Evolutionary conservation across 2,329 filamentous ascomycete species (phyloP), one percentile per base, ranked within the genome.

Genomic region (Penicillium capsulatum): DNA sequence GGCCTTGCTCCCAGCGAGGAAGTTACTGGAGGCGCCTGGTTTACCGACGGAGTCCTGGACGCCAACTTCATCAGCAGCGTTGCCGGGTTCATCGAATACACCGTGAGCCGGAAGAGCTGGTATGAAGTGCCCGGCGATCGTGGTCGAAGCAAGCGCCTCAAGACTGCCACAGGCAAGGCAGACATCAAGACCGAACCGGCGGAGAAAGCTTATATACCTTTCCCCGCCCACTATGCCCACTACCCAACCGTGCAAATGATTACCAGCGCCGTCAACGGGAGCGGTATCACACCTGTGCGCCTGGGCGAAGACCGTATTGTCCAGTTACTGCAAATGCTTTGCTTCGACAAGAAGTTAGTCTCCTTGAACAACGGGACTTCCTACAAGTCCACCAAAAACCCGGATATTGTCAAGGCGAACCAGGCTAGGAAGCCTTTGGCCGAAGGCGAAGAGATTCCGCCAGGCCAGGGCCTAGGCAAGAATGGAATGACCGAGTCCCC

Each of bases 21-120:
- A 46, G 86, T 94, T 32, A 94, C 89, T 0, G 92, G 92, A 33
- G 92, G 92, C 2, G 85, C 88, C 7, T 98, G 91, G 87, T 96
- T 92, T 64, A 90, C 86, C 6, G 89, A 95, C 48, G 86, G 88
- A 36, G 85, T 90, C 50, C 76, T 97, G 9, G 92, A 98, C 65
- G 83, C 86, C 49, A 85, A 84, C 42, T 87, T 98, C 61, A 90
- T 97, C 54, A 81, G 86, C 40, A 80, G 80, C 29, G 73, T 96
- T 34, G 79, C 85, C 45, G 75, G 78, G 14, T 77, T 85, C 44
- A 78, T 94, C 36, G 85, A 87, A 53, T 79, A 83, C 49, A 82
- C 80, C 45, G 79, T 95, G 46, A 81, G 83, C 55, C 72, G 72
- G 8, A 74, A 80, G 56, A 91, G 84, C 57, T 89, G 86, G 67